These are phyloP conservation scores for Skeletonema tropicum DNA, from an alignment of 108 stramenopile genomes.

Conservation along the genomic window DNA sequence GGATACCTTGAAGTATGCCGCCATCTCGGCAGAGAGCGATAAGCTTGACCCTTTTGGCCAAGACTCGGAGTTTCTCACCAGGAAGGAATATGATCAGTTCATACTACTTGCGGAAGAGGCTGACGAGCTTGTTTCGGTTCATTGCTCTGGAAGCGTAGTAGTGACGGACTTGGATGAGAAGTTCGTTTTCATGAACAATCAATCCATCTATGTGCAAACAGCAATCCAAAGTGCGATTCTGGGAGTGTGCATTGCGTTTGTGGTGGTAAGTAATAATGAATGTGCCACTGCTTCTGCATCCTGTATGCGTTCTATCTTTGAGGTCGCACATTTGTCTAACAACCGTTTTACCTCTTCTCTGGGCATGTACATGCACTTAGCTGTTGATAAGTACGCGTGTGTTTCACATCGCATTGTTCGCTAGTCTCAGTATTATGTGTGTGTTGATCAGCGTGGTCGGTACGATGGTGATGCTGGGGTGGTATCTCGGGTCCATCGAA, in stretches of 20 bases:
- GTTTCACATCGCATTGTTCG: constrained; percentile 53
- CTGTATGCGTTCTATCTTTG: no score
- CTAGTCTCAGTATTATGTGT: constrained; percentile 52
- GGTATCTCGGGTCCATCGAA: constrained; percentile 49
- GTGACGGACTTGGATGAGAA: constrained; percentile 61
- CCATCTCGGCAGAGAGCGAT: constrained; percentile 41
- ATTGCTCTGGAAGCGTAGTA: constrained; percentile 38
- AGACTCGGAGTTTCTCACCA: constrained; percentile 33
- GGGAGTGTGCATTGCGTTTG: constrained; percentile 57
- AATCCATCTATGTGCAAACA: constrained; percentile 50
- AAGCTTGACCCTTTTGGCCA: constrained; percentile 43
- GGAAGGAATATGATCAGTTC: constrained; percentile 52
- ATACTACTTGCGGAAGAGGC: constrained; percentile 27
- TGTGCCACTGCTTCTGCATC: no score
- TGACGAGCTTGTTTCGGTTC: constrained; percentile 24
- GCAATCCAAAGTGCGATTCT: constrained; percentile 50
- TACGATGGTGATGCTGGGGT: constrained; percentile 55
- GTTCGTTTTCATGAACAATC: constrained; percentile 68
- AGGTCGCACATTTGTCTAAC: no score
- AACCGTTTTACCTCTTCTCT: no score
- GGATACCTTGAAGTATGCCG: constrained; percentile 31
- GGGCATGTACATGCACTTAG: no score
- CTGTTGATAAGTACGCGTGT: constrained; percentile 50
- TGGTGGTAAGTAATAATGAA: constrained; percentile 13
- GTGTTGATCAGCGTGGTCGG: constrained; percentile 57